Conservation (phyloP, 2,329 filamentous ascomycete species). For the Alternaria sp. region DNA sequence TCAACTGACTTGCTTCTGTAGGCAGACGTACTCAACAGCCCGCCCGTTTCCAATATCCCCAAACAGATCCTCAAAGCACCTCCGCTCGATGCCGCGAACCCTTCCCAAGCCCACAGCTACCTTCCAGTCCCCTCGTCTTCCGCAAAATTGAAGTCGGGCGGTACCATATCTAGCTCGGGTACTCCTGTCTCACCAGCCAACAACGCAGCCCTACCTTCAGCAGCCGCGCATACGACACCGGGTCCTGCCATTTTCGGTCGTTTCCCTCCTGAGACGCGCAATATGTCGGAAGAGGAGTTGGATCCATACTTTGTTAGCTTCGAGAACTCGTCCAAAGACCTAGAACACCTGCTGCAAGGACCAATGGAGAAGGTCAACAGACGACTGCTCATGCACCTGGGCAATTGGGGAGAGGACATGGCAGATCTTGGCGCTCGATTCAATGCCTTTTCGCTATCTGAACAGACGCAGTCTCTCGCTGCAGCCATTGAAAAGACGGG, state of each 20-base stretch:
- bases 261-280: constrained; percentile 80
- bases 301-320: constrained; percentile 97
- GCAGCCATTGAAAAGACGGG: constrained; percentile 93
- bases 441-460: constrained; percentile 94
- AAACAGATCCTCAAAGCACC: constrained; percentile 95
- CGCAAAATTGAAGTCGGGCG: constrained; percentile 76
- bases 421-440: constrained; percentile 94
- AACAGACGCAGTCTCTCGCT: constrained; percentile 85
- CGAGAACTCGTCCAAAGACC: constrained; percentile 87
- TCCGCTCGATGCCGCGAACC: constrained; percentile 93
- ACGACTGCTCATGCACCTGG: constrained; percentile 83
- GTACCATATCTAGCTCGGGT: constrained; percentile 54
- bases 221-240: constrained; percentile 63
- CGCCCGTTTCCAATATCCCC: constrained; percentile 87
- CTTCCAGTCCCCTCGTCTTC: constrained; percentile 85
- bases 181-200: constrained; percentile 63
- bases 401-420: constrained; percentile 82
- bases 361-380: constrained; percentile 98
- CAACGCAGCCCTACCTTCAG: constrained; percentile 57
- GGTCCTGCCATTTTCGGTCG: constrained; percentile 72
- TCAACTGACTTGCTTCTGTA: constrained; percentile 48
- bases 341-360: constrained; percentile 85
- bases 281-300: constrained; percentile 84
- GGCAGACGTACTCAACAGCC: constrained; percentile 94
- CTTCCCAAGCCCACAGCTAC: constrained; percentile 82